Percentiles rank a stretch among this genome's conserved stretches.
Evolutionary conservation across 148 eudicot genomes (phyloP).

Genomic region (Persicaria tinctoria): DNA sequence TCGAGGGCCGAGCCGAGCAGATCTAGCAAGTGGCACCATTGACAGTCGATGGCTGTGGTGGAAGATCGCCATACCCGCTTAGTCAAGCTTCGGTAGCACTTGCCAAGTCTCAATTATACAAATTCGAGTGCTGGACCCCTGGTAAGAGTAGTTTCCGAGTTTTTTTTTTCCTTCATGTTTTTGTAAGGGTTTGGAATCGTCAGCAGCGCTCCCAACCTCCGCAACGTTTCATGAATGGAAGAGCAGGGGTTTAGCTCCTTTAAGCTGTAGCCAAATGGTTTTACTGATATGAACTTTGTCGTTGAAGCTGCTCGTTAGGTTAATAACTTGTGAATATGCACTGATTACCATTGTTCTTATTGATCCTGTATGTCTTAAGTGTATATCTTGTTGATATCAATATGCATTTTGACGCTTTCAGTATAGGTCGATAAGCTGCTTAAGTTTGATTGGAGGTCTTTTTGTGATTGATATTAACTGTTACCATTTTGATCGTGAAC

Average conservation of each 20-base stretch:
- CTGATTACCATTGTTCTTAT: neutral
- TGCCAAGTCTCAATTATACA: neutral
- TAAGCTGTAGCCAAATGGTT: neutral
- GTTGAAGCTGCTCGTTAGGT: neutral
- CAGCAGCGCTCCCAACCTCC: neutral
- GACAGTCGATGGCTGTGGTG: neutral
- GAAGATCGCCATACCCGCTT: neutral
- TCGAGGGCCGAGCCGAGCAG: neutral
- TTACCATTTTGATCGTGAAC: neutral
- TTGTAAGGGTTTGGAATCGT: neutral
- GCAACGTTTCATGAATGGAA: neutral
- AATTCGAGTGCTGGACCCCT: neutral
- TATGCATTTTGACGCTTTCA: neutral
- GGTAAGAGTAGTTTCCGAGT: conserved; percentile 8
- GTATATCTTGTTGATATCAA: no score
- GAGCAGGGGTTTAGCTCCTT: neutral
- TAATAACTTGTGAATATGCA: neutral
- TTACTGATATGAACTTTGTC: neutral
- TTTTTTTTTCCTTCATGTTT: neutral
- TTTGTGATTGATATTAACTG: neutral
- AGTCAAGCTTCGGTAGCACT: neutral
- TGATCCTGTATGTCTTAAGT: no score
- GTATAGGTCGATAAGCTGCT: neutral
- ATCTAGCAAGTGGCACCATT: conserved; percentile 3
- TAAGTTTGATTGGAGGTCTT: neutral